phyloP scores from a whole-genome alignment of 2,329 filamentous ascomycete species.

The Aureobasidium pullulans region DNA sequence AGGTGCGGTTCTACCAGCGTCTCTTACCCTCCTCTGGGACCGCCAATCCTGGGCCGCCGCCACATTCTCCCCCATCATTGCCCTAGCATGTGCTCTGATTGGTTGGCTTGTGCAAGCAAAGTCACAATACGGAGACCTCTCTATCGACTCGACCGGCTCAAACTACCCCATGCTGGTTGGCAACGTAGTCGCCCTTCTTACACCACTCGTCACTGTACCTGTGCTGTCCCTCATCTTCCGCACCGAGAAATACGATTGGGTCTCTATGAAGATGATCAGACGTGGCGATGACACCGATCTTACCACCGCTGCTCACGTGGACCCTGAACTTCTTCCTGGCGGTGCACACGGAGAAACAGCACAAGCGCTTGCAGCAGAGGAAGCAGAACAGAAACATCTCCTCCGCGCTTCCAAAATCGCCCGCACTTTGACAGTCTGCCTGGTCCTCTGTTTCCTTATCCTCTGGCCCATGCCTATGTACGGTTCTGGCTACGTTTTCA shows the following conservation, averaged over 20 bases:
- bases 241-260: slow-evolving; percentile 77
- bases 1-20: slow-evolving; percentile 66
- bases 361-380: slow-evolving; percentile 32
- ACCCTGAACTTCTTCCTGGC: slow-evolving; percentile 57
- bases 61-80: slow-evolving; percentile 60
- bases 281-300: slow-evolving; percentile 71
- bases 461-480: slow-evolving; percentile 94
- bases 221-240: slow-evolving; percentile 64
- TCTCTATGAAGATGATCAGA: slow-evolving; percentile 72
- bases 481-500: slow-evolving; percentile 72
- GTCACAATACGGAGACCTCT: slow-evolving; percentile 58
- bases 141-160: slow-evolving; percentile 68
- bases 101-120: slow-evolving; percentile 74
- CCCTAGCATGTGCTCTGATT: slow-evolving; percentile 60
- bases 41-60: slow-evolving; percentile 72
- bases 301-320: slow-evolving; percentile 54
- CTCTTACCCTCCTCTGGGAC: slow-evolving; percentile 72
- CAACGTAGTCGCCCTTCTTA: slow-evolving; percentile 74
- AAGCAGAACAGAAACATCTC: slow-evolving; percentile 36
- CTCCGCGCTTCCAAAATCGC: slow-evolving; percentile 43
- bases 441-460: slow-evolving; percentile 66
- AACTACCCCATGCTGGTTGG: slow-evolving; percentile 82
- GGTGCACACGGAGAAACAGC: slow-evolving; percentile 25
- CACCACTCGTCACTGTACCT: slow-evolving; percentile 67
- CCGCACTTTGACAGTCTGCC: slow-evolving; percentile 49